These are phyloP conservation scores for Aspergillus awamori DNA, from an alignment of 2,329 filamentous ascomycete genomes.

Conservation along the genomic window DNA sequence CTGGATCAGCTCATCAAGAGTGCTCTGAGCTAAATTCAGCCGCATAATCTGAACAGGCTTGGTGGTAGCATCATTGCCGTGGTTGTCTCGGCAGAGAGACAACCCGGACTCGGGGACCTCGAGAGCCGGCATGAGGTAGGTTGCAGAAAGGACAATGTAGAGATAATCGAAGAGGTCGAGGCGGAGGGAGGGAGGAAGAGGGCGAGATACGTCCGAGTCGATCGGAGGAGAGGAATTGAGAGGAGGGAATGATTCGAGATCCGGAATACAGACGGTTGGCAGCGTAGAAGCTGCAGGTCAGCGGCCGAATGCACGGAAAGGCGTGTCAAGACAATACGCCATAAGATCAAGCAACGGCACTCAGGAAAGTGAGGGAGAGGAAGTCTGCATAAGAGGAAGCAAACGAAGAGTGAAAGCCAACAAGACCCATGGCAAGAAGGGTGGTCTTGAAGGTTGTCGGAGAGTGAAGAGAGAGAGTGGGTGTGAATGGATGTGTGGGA, in stretches of 20 bases:
- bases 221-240: constrained; percentile 19
- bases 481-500: constrained; percentile 17
- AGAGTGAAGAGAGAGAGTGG: constrained; percentile 3
- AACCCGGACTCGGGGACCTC: constrained; percentile 44
- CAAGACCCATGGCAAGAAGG: constrained; percentile 27
- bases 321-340: constrained; percentile 35
- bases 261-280: constrained; percentile 35
- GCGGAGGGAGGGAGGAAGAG: constrained; percentile 3
- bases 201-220: constrained; percentile 5
- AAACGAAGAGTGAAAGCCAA: constrained; percentile 19
- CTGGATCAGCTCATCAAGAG: constrained; percentile 51
- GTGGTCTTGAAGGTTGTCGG: constrained; percentile 11
- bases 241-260: constrained; percentile 20
- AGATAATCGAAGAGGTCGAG: constrained; percentile 4
- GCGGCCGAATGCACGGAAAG: constrained; percentile 39
- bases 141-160: constrained; percentile 13
- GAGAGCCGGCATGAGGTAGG: constrained; percentile 38
- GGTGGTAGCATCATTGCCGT: constrained; percentile 30
- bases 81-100: constrained; percentile 41
- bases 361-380: constrained; percentile 14
- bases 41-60: constrained; percentile 51
- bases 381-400: constrained; percentile 23
- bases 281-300: constrained; percentile 44
- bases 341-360: constrained; percentile 32
- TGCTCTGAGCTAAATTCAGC: constrained; percentile 48